Conservation (phyloP, 2,329 filamentous ascomycete genomes). For the Hypoxylon sp. region DNA sequence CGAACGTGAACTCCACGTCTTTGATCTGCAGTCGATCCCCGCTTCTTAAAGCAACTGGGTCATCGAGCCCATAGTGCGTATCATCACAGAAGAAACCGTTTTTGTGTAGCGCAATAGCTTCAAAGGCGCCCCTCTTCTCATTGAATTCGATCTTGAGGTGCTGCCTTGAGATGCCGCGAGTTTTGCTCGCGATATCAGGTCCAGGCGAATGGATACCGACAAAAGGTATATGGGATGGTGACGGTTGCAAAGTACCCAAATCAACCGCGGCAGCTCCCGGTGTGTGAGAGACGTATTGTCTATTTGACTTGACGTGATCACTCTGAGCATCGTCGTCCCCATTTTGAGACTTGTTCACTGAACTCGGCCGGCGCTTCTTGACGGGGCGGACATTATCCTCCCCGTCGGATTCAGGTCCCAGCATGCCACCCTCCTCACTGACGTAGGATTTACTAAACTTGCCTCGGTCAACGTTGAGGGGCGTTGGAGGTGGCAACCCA, state of each 20-base stretch:
- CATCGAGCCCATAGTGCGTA: constrained; percentile 61
- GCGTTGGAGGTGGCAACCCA: constrained; percentile 64
- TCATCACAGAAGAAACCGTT: constrained; percentile 79
- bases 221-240: constrained; percentile 71
- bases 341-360: constrained; percentile 56
- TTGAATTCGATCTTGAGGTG: constrained; percentile 81
- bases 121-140: constrained; percentile 70
- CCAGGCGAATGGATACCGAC: constrained; percentile 79
- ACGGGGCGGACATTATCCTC: constrained; percentile 61
- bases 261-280: constrained; percentile 70
- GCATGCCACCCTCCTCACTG: constrained; percentile 76
- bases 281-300: constrained; percentile 71
- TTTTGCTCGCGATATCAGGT: constrained; percentile 69
- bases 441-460: constrained; percentile 74
- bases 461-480: constrained; percentile 62
- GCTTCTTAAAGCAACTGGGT: constrained; percentile 69
- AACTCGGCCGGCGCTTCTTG: constrained; percentile 60
- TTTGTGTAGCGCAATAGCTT: constrained; percentile 69
- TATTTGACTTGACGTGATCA: constrained; percentile 64
- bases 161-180: constrained; percentile 78
- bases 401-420: constrained; percentile 71
- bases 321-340: constrained; percentile 55
- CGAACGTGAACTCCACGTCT: constrained; percentile 74
- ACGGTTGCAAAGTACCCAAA: constrained; percentile 68
- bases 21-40: constrained; percentile 78